Evolutionary conservation across 768 basidiomycete species (phyloP).

Genomic region (Auricularia sp.): DNA sequence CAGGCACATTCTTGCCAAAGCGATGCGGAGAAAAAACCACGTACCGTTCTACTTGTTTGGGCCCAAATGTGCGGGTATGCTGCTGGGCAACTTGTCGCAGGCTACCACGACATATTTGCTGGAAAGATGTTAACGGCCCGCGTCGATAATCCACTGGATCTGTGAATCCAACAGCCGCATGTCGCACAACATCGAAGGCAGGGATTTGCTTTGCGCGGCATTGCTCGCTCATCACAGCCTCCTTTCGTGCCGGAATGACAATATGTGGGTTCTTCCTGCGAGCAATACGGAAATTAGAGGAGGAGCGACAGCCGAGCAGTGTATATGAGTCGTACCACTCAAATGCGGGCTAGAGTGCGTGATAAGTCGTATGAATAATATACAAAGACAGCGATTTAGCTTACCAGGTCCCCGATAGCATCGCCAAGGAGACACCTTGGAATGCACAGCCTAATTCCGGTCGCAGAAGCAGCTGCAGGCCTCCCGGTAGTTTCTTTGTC

Average conservation of each 20-base stretch:
- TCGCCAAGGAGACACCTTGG: constrained; percentile 49
- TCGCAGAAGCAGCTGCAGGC: constrained; percentile 30
- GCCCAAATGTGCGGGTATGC: constrained; percentile 38
- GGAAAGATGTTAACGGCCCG: constrained; percentile 36
- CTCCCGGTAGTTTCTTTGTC: constrained; percentile 13
- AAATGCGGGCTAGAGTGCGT: constrained; percentile 41
- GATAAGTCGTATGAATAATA: neutral
- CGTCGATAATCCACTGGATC: constrained; percentile 32
- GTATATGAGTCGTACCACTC: constrained; percentile 47
- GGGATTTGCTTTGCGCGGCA: constrained; percentile 29
- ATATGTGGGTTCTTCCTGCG: too few species aligned
- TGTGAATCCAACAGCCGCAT: constrained; percentile 34
- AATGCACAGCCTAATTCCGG: constrained; percentile 40
- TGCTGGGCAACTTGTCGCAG: constrained; percentile 40
- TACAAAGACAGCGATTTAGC: constrained; percentile 16
- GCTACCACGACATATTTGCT: constrained; percentile 28
- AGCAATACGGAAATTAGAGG: too few species aligned
- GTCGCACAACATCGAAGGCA: constrained; percentile 31
- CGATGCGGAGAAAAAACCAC: constrained; percentile 11
- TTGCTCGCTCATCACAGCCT: neutral
- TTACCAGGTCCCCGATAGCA: constrained; percentile 60
- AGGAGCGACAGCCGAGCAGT: constrained; percentile 25
- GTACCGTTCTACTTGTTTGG: constrained; percentile 43
- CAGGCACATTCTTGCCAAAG: too few species aligned
- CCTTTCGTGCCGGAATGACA: too few species aligned